Percentiles rank a stretch among this genome's conserved stretches.
These are phyloP conservation scores for Dendrobium huoshanense DNA, from an alignment of 106 monocot genomes.

Conservation along the genomic window DNA sequence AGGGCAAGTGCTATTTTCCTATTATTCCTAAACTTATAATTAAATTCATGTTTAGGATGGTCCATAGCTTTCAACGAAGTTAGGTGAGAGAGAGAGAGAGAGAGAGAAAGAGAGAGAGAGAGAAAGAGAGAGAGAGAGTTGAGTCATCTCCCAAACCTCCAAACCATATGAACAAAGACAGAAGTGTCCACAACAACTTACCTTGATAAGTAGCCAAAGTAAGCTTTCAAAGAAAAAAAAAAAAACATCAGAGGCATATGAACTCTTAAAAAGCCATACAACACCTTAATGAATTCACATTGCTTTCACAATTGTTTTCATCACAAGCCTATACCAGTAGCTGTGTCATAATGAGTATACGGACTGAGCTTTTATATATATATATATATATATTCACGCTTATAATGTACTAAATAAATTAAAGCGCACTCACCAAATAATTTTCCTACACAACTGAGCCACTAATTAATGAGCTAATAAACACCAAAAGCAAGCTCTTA, in stretches of 20 bases:
- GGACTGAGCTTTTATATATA: neutral
- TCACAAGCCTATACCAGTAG: neutral
- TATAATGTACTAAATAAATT: too few relatives aligned
- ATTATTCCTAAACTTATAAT: neutral
- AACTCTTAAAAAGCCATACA: neutral
- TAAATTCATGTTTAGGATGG: constrained; percentile 6
- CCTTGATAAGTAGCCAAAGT: neutral
- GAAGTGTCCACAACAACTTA: neutral
- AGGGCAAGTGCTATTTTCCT: neutral
- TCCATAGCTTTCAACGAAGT: constrained; percentile 1
- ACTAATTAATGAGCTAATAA: neutral
- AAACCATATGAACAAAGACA: constrained; percentile 3
- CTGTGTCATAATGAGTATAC: constrained; percentile 1
- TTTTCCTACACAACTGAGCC: neutral
- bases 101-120: neutral
- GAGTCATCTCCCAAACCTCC: neutral
- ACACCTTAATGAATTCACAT: neutral
- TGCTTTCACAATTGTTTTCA: neutral
- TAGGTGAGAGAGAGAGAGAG: neutral
- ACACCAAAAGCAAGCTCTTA: neutral
- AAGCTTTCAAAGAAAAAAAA: neutral
- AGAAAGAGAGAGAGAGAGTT: neutral
- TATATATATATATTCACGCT: neutral
- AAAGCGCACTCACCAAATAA: neutral
- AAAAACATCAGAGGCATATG: neutral